Evolutionary conservation across 345 rosid genomes (phyloP), one percentile per base, ranked within the genome.

Genomic region (Rhizophora mangle): DNA sequence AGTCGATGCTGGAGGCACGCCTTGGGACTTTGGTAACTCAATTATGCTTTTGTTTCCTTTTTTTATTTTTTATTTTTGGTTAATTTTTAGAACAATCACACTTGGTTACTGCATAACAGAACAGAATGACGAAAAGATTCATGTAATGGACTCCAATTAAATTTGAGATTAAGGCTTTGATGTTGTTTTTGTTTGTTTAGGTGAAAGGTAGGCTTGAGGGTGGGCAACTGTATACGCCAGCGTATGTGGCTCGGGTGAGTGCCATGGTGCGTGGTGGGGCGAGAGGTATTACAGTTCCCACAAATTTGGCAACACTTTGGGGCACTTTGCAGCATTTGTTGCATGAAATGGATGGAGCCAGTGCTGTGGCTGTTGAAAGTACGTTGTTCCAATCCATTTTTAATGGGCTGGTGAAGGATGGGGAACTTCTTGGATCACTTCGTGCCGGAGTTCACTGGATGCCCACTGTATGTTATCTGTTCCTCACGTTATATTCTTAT

Each of bases 391-490:
- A 91, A 69, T 87, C 97, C 69, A 64, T 86, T 69, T 95, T 95
- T 70, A 95, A 89, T 80, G 89, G 88, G 22, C 63, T 89, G 66
- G 70, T 87, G 74, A 95, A 91, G 84, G 91, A 84, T 77, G 93
- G 87, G 9, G 86, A 91, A 82, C 84, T 95, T 82, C 89, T 89
- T 60, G 99, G 97, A 72, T 87, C 96, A 54, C 87, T 95, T 69
- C 96, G 99, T 72, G 97, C 99, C 43, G 99, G 97, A 74, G 85
- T 90, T 70, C 93, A 91, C 71, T 95, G 97, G 99, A 95, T 95
- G 53, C 97, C 99, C 61, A 82, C 77, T 75, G 99, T 95, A 88
- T 69, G 97, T 82, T 65, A 62, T 60, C 27, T 63, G 34, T 65
- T 63, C 21, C 60, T 76, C 7, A 13, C 39, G 8, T 47, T 55